A percentile compares a stretch with the other conserved stretches of the same genome.
These are phyloP conservation scores for Myriosclerotinia duriaeana DNA, from an alignment of 2,329 filamentous ascomycete species.

Conservation along the genomic window DNA sequence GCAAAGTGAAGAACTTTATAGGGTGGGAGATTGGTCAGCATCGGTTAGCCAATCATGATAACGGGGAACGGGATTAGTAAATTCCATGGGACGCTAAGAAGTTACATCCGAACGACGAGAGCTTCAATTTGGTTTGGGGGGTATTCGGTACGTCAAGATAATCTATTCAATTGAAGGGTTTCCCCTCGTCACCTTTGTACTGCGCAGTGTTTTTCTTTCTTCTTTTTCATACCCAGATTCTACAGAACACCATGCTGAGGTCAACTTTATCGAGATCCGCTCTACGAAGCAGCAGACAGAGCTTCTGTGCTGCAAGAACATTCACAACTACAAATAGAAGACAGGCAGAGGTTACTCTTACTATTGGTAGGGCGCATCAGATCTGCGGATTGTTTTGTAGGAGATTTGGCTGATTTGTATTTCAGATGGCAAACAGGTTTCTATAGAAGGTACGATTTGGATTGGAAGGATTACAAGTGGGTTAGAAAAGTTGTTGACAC, in stretches of 20 bases:
- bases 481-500: conserved; percentile 42
- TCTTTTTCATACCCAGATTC: conserved; percentile 49
- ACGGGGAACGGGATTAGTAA: conserved; percentile 32
- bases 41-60: conserved; percentile 32
- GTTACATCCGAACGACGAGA: conserved; percentile 25
- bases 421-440: conserved; percentile 94
- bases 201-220: conserved; percentile 37
- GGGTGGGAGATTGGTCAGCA: conserved; percentile 27
- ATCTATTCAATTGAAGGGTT: conserved; percentile 24
- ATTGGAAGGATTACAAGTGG: conserved; percentile 27
- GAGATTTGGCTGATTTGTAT: conserved; percentile 39
- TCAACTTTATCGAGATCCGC: conserved; percentile 66
- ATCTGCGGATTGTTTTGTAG: conserved; percentile 21
- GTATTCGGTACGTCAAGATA: conserved; percentile 25
- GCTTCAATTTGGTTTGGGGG: conserved; percentile 20
- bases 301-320: conserved; percentile 64
- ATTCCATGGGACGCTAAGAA: conserved; percentile 23
- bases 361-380: conserved; percentile 68
- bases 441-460: conserved; percentile 82
- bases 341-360: conserved; percentile 92
- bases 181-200: conserved; percentile 22
- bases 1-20: conserved; percentile 31
- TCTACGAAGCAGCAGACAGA: conserved; percentile 62
- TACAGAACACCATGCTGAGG: conserved; percentile 67
- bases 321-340: conserved; percentile 80